Conservation (phyloP, 352 stramenopile species). For the Phytopythium chamaehyphon region DNA sequence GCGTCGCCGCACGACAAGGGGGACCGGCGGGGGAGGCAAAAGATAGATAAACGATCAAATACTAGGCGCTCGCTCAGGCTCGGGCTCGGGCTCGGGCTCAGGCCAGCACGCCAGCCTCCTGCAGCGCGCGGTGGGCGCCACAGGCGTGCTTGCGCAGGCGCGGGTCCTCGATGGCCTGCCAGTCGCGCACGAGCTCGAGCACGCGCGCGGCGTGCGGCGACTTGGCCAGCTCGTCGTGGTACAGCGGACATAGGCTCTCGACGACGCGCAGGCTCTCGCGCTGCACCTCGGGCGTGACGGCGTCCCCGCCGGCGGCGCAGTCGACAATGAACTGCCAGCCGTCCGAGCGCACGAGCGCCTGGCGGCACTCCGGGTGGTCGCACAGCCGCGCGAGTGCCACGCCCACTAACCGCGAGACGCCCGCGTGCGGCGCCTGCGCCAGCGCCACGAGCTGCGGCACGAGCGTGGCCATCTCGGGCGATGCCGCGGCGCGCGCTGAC, state of each 20-base stretch:
- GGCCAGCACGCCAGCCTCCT: constrained; percentile 72
- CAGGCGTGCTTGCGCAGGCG: constrained; percentile 85
- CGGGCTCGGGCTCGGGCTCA: constrained; percentile 16
- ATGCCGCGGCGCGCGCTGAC: constrained; percentile 50
- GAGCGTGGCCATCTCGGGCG: constrained; percentile 56
- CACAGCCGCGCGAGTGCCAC: constrained; percentile 75
- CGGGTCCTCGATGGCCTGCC: constrained; percentile 80
- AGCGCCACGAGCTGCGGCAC: constrained; percentile 67
- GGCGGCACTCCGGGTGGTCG: constrained; percentile 79
- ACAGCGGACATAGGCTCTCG: constrained; percentile 79
- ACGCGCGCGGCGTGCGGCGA: constrained; percentile 52
- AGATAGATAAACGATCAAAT: constrained; percentile 3
- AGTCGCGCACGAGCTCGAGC: constrained; percentile 64
- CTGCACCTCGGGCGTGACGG: constrained; percentile 70
- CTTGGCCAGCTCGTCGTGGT: constrained; percentile 77
- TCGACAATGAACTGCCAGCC: constrained; percentile 85
- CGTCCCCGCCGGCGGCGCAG: constrained; percentile 53
- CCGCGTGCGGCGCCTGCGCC: constrained; percentile 55
- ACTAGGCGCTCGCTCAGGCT: not conserved
- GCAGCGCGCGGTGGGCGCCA: constrained; percentile 69
- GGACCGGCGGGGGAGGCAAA: constrained; percentile 3
- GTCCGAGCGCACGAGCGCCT: constrained; percentile 75
- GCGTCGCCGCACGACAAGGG: not conserved
- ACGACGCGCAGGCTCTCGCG: constrained; percentile 84
- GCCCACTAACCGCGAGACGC: constrained; percentile 59